A percentile compares a stretch with the other conserved stretches of the same genome.
These are phyloP conservation scores for Lagerstroemia speciosa DNA, from an alignment of 345 rosid genomes.

Conservation along the genomic window DNA sequence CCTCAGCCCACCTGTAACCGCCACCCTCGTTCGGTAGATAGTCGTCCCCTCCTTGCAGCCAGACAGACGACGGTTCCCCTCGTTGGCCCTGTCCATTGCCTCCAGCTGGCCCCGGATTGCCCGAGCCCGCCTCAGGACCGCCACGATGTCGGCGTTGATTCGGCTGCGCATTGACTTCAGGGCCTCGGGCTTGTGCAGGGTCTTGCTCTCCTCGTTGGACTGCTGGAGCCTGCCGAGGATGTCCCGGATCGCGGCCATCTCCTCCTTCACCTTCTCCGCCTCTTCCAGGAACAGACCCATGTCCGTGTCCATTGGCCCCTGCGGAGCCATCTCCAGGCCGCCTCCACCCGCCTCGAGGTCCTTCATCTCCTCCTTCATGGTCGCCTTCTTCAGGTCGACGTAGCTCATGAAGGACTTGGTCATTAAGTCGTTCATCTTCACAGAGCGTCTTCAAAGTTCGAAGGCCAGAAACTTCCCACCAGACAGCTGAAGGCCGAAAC, in stretches of 20 bases:
- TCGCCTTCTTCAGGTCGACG: slow-evolving; percentile 85
- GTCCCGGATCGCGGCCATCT: slow-evolving; percentile 63
- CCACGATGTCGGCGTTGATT: slow-evolving; percentile 61
- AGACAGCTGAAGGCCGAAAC: not conserved
- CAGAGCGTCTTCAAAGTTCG: not conserved
- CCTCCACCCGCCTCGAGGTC: slow-evolving; percentile 72
- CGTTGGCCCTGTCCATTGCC: slow-evolving; percentile 79
- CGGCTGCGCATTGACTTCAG: slow-evolving; percentile 50
- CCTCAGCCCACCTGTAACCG: slow-evolving; percentile 71
- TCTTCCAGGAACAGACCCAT: slow-evolving; percentile 75
- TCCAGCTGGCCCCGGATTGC: slow-evolving; percentile 58
- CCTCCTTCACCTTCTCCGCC: slow-evolving; percentile 82
- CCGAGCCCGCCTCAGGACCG: slow-evolving; percentile 57
- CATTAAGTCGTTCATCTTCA: slow-evolving; percentile 88
- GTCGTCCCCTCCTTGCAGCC: slow-evolving; percentile 74
- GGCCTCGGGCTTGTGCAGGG: slow-evolving; percentile 68
- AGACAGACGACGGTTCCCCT: slow-evolving; percentile 69
- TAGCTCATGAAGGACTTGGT: slow-evolving; percentile 91
- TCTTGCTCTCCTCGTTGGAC: slow-evolving; percentile 70
- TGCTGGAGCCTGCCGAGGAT: slow-evolving; percentile 51
- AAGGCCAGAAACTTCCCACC: not conserved
- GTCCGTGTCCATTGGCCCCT: slow-evolving; percentile 48
- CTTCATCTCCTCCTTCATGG: slow-evolving; percentile 75
- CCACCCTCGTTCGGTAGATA: slow-evolving; percentile 63
- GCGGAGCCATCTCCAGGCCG: slow-evolving; percentile 54